Percentiles rank a stretch among this genome's conserved stretches.
Evolutionary conservation across 495 filamentous ascomycete genomes (phyloP).

Genomic region (Aspergillus wentii): DNA sequence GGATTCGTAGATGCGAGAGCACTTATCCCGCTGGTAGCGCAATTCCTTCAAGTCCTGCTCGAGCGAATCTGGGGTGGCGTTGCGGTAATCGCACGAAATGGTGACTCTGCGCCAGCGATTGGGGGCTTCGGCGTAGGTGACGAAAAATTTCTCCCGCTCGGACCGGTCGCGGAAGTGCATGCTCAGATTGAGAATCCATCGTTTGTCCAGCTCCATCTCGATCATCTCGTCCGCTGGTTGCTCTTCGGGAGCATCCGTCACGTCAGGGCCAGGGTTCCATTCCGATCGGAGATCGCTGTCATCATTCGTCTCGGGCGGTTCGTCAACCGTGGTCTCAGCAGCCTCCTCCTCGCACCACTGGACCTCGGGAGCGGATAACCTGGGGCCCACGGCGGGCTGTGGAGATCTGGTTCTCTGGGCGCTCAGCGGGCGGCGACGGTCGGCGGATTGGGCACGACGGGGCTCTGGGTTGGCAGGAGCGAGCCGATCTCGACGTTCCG

Average conservation of each 20-base stretch:
- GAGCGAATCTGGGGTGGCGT: conserved; percentile 72
- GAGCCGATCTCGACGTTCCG: conserved; percentile 70
- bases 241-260: conserved; percentile 27
- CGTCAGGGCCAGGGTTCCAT: conserved; percentile 23
- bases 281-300: conserved; percentile 16
- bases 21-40: conserved; percentile 88
- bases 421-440: conserved; percentile 54
- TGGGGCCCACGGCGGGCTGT: conserved; percentile 35
- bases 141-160: conserved; percentile 95
- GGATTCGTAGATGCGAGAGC: conserved; percentile 89
- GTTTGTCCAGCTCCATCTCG: conserved; percentile 75
- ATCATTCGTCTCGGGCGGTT: conserved; percentile 22
- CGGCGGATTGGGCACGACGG: conserved; percentile 69
- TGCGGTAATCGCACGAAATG: conserved; percentile 89
- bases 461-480: conserved; percentile 61
- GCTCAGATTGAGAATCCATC: conserved; percentile 95
- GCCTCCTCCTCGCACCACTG: conserved; percentile 37
- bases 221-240: conserved; percentile 51
- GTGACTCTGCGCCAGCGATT: conserved; percentile 84
- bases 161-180: conserved; percentile 98
- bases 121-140: conserved; percentile 81
- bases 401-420: conserved; percentile 40
- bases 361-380: conserved; percentile 45
- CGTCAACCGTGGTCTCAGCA: conserved; percentile 32
- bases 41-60: conserved; percentile 75